phyloP scores from a whole-genome alignment of 106 monocot genomes.

The Apostasia ramifera region DNA sequence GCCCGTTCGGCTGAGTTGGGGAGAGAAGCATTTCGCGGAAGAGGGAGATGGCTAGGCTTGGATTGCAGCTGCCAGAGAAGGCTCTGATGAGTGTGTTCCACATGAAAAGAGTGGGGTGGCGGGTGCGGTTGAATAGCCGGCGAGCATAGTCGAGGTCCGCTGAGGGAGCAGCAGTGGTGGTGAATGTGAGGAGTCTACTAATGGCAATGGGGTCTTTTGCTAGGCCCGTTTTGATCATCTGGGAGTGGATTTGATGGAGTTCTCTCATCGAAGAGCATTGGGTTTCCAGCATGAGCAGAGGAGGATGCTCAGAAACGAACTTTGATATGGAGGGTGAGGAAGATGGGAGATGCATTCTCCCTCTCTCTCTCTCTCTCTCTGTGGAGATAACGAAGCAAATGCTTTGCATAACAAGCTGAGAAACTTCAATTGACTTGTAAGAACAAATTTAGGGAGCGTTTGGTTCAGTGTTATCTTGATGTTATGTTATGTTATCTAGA shows the following conservation, averaged over 20 bases:
- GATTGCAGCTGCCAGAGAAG: conserved; percentile 30
- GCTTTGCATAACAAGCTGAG: background rate
- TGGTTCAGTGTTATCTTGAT: too few relatives aligned
- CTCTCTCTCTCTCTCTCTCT: background rate
- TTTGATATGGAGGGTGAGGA: conserved; percentile 35
- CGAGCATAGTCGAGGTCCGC: conserved; percentile 31
- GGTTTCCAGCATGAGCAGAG: conserved; percentile 30
- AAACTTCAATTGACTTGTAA: too few relatives aligned
- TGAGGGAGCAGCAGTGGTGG: conserved; percentile 22
- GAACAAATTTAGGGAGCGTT: too few relatives aligned
- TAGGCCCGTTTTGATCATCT: conserved; percentile 44
- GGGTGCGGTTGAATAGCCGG: conserved; percentile 33
- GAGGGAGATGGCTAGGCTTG: conserved; percentile 28
- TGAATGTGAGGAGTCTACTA: conserved; percentile 42
- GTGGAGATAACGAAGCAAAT: background rate
- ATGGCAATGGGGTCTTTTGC: conserved; percentile 30
- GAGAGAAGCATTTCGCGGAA: conserved; percentile 38
- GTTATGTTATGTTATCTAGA: too few relatives aligned
- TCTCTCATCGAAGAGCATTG: conserved; percentile 32
- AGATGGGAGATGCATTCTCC: background rate
- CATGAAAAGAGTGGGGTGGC: conserved; percentile 34
- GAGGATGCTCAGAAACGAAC: conserved; percentile 34
- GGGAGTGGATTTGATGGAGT: conserved; percentile 52
- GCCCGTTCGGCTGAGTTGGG: conserved; percentile 13
- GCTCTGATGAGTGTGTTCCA: conserved; percentile 44